Evolutionary conservation across 2,329 filamentous ascomycete species (phyloP), one percentile per base, ranked within the genome.

Genomic region (Podosphaera fusca): DNA sequence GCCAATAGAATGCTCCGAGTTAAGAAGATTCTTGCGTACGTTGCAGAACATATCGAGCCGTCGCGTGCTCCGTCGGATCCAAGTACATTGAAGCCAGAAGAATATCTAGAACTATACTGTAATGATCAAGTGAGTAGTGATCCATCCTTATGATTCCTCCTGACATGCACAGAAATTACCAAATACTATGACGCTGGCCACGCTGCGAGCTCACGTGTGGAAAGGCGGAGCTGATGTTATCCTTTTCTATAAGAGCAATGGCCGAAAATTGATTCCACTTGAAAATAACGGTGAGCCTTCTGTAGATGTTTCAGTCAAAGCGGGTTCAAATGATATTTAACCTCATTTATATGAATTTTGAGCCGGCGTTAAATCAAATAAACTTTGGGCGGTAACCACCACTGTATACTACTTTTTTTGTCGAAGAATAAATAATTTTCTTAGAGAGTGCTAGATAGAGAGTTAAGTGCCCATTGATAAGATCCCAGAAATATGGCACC

Each of bases 1-100:
- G 92, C 92, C 9, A 98, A 96, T 67, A 80, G 90, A 57, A 96
- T 98, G 92, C 75, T 98, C 55, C 80, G 92, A 52, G 87, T 94
- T 2, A 90, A 87, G 72, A 98, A 98, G 74, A 92, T 98, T 30
- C 72, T 96, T 58, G 80, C 82, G 0, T 98, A 98, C 65, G 80
- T 98, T 21, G 87, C 88, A 0, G 92, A 98, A 69, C 79, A 89
- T 57, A 90, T 98, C 58, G 90, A 96, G 63, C 75, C 79, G 6
- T 69, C 75, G n/a, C 72, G 76, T 0, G 75, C 81, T 55, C 75
- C 80, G 56, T 72, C 75, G 3, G 77, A 81, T 55, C 72, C 76
- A 8, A 72, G 79, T 56, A 74, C 73, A 14, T 71, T 94, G 66
- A 82, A 78, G 64, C 86, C 90, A 0, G 90, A 96, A 67, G 87